Evolutionary conservation across 2,329 filamentous ascomycete genomes (phyloP), one percentile per base, ranked within the genome.

Genomic region (Aspergillus transmontanensis): DNA sequence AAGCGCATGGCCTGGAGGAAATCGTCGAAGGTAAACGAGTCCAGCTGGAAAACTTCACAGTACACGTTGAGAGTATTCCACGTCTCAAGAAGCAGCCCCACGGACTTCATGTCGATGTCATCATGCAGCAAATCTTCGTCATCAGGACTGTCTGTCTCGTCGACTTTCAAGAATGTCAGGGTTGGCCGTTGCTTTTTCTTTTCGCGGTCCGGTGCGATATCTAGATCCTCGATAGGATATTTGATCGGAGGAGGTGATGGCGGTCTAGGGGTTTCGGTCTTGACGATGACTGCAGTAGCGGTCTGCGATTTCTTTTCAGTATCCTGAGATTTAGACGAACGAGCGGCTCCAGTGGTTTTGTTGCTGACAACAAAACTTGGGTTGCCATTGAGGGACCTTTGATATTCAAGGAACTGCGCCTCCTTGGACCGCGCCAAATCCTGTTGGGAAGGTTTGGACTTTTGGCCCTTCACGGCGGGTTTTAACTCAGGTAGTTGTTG

Each of bases 1-100:
- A 94, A 90, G 56, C 89, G 86, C 84, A 99, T 89, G 0, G 94
- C 90, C 75, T 98, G 91, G 5, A 97, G 85, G 72, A 94, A 98
- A 76, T 99, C 95, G 75, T 99, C 95, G 72, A 98, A 96, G 0
- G 94, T 98, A 74, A 99, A 99, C 0, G 94, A 98, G 77, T 99
- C 95, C 30, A 99, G 84, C 72, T 92, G 88, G 74, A 96, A 96
- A 21, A 97, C 90, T 72, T 97, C 93, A 73, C 93, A 96, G 75
- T 97, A 97, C n/a, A 99, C 94, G 72, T 97, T 99, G 39, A 99
- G 84, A 0, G 94, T 97, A 71, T 97, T 93, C 95, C 95, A 99
- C 0, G 92, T 92, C 78, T 97, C 94, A 28, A 99, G 80, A 19
- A 98, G 81, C 2, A 88, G 85, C 0, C 94, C 93, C n/a, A 97